Evolutionary conservation across 2,329 filamentous ascomycete species (phyloP).

Genomic region (Colletotrichum sp.): DNA sequence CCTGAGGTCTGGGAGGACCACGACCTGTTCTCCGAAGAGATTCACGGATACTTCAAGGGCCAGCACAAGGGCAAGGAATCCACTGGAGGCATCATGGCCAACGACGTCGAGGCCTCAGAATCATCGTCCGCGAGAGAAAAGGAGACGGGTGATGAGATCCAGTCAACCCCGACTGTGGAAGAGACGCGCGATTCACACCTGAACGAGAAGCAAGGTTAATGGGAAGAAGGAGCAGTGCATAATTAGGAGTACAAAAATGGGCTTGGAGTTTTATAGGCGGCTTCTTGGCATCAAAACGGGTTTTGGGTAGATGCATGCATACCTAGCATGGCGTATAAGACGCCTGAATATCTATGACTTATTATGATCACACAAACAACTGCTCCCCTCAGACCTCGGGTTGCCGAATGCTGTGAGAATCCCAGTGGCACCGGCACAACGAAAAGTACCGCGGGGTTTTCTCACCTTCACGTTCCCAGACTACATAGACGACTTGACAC

Average conservation of each 20-base stretch:
- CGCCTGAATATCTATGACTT: constrained; percentile 1
- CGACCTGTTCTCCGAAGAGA: constrained; percentile 57
- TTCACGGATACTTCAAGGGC: constrained; percentile 58
- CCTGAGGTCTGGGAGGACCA: constrained; percentile 50
- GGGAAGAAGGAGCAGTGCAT: neutral
- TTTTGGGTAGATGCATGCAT: neutral
- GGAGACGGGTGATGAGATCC: constrained; percentile 1
- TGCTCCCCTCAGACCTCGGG: neutral
- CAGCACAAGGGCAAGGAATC: constrained; percentile 16
- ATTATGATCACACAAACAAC: neutral
- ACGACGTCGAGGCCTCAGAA: neutral
- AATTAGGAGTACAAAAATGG: constrained; percentile 9
- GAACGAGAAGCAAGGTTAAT: constrained; percentile 10
- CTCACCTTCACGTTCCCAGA: neutral
- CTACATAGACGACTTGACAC: neutral
- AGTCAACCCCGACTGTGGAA: neutral
- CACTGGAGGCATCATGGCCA: neutral
- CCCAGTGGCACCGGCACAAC: neutral
- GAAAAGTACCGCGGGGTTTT: neutral
- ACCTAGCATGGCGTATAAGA: neutral
- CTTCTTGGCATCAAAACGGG: neutral
- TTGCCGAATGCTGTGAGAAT: neutral
- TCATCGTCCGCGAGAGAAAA: constrained; percentile 15
- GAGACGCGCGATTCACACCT: neutral
- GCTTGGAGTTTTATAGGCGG: constrained; percentile 1